phyloP scores from a whole-genome alignment of 768 basidiomycete genomes.

The Termitomyces sp. region DNA sequence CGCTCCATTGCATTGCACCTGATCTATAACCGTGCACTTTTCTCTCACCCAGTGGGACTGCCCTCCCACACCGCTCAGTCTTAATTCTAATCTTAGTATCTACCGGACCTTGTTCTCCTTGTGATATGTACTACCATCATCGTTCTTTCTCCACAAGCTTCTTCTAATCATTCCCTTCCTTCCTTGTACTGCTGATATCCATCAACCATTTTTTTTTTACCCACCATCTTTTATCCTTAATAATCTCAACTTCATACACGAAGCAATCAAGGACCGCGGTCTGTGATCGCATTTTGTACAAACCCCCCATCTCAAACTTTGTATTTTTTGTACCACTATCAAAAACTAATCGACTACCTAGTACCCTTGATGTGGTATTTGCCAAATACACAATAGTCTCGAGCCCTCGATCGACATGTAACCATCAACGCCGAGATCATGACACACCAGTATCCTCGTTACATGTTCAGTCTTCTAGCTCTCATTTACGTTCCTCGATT shows the following conservation, averaged over 20 bases:
- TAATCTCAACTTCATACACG: background rate
- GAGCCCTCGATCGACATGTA: too few relatives aligned
- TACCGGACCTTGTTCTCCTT: background rate
- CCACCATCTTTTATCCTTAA: background rate
- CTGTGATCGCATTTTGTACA: constrained; percentile 6
- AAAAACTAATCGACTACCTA: background rate
- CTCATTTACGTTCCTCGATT: too few relatives aligned
- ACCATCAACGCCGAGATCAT: too few relatives aligned
- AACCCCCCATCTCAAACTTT: background rate
- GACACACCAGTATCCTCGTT: too few relatives aligned
- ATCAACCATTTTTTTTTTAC: background rate
- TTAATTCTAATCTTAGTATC: background rate
- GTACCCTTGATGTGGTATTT: background rate
- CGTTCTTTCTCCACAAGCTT: background rate
- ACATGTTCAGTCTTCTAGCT: too few relatives aligned
- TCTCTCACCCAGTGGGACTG: background rate
- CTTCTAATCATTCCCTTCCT: background rate
- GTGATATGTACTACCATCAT: background rate
- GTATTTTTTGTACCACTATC: background rate
- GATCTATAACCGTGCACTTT: background rate
- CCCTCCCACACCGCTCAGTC: background rate
- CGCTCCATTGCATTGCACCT: background rate
- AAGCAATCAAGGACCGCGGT: background rate
- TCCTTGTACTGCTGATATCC: background rate
- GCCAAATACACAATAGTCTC: background rate